A percentile compares a stretch with the other conserved stretches of the same genome.
phyloP scores from a whole-genome alignment of 805 yeast genomes.

The Wickerhamomyces strasburgensis region DNA sequence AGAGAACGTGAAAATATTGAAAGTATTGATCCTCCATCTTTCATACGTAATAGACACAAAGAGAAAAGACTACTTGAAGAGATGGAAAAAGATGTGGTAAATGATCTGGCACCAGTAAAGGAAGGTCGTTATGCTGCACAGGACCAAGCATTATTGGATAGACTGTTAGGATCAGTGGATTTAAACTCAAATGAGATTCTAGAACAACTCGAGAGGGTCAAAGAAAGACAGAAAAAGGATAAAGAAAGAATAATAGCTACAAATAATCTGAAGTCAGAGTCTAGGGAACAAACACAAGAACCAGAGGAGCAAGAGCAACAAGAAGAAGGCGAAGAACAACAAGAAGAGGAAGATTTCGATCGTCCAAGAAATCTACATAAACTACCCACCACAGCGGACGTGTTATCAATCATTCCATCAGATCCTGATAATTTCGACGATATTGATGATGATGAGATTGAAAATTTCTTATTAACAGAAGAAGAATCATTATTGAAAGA shows the following conservation, averaged over 20 bases:
- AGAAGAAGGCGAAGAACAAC: constrained; percentile 13
- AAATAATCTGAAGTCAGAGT: constrained; percentile 14
- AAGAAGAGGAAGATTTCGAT: constrained; percentile 32
- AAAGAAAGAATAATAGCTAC: constrained; percentile 14
- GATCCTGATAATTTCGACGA: constrained; percentile 64
- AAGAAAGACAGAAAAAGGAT: constrained; percentile 21
- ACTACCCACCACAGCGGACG: constrained; percentile 54
- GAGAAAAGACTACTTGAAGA: constrained; percentile 27
- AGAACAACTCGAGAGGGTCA: constrained; percentile 26
- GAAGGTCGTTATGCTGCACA: constrained; percentile 13
- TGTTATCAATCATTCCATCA: constrained; percentile 49
- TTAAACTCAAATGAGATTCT: constrained; percentile 22
- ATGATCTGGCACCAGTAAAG: constrained; percentile 12
- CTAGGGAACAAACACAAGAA: not conserved
- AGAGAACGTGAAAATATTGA: constrained; percentile 39
- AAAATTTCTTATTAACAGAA: constrained; percentile 51
- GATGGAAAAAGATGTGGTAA: constrained; percentile 1
- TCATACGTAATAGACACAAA: constrained; percentile 50
- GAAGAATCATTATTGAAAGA: constrained; percentile 75
- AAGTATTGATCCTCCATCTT: constrained; percentile 78
- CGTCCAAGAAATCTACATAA: constrained; percentile 51
- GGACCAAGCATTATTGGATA: not conserved
- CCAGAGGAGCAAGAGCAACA: constrained; percentile 10
- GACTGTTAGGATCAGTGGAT: constrained; percentile 17
- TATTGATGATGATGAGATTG: constrained; percentile 79